phyloP scores from a whole-genome alignment of 192 early-diverging fungal genomes.

The Coemansia sp. region DNA sequence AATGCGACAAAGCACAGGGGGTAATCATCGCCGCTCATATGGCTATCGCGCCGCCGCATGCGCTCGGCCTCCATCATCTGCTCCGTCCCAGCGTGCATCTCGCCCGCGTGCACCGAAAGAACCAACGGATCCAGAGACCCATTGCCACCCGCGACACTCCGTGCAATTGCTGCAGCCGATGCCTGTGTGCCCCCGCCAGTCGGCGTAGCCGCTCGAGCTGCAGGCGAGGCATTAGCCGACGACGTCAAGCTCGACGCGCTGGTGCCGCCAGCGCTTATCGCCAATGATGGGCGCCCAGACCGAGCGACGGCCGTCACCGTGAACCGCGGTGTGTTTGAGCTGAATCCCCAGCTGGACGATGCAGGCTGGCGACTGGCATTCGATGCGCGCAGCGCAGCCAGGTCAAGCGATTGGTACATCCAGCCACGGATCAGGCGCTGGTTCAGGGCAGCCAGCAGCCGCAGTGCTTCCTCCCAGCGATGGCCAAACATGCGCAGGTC shows the following conservation, averaged over 20 bases:
- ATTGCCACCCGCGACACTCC: constrained; percentile 3
- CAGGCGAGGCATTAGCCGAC: neutral
- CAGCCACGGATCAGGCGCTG: constrained; percentile 36
- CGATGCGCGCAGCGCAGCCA: constrained; percentile 3
- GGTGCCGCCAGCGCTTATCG: neutral
- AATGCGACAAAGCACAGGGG: constrained; percentile 22
- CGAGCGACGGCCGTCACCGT: constrained; percentile 14
- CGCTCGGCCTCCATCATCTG: constrained; percentile 38
- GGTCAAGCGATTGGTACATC: constrained; percentile 30
- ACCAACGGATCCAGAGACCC: constrained; percentile 27
- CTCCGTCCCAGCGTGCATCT: constrained; percentile 27
- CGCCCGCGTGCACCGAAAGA: constrained; percentile 42
- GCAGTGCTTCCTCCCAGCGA: constrained; percentile 27
- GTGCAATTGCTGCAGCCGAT: neutral
- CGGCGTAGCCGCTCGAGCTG: neutral
- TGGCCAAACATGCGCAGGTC: constrained; percentile 34
- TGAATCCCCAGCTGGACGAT: constrained; percentile 2
- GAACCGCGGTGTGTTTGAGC: constrained; percentile 1
- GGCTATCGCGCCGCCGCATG: neutral
- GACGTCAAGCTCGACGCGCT: neutral
- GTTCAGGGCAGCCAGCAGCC: constrained; percentile 24
- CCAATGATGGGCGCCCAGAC: neutral
- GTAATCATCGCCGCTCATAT: neutral
- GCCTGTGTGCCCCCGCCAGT: neutral
- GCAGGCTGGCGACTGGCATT: neutral